Conservation (phyloP, 345 rosid genomes). For the Citrus medica region DNA sequence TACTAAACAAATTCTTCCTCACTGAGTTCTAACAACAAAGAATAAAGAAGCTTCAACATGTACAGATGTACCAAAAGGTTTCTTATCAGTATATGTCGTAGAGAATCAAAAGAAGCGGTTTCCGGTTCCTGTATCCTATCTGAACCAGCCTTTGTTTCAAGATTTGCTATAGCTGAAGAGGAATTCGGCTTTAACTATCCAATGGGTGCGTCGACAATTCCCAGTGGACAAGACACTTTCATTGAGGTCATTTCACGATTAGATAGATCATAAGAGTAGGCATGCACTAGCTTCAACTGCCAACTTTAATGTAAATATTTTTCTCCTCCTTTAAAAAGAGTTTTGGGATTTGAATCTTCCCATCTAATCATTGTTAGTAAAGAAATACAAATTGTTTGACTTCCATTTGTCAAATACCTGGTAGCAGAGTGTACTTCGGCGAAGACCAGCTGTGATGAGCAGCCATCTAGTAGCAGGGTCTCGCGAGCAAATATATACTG, state of each 20-base stretch:
- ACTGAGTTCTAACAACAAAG: background rate
- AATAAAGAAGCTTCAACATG: slow-evolving; percentile 16
- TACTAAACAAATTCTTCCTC: slow-evolving; percentile 2
- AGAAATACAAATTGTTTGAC: background rate
- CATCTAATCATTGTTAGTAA: background rate
- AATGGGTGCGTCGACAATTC: slow-evolving; percentile 41
- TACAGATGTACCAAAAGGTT: slow-evolving; percentile 26
- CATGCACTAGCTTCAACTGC: background rate
- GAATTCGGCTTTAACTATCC: slow-evolving; percentile 42
- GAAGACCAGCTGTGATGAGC: too few relatives aligned
- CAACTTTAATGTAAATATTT: background rate
- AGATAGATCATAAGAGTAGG: background rate
- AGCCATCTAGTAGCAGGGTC: too few relatives aligned
- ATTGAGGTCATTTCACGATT: slow-evolving; percentile 19
- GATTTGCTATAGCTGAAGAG: slow-evolving; percentile 39
- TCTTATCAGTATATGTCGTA: slow-evolving; percentile 37
- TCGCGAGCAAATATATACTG: too few relatives aligned
- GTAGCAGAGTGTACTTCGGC: too few relatives aligned
- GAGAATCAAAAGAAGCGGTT: slow-evolving; percentile 27
- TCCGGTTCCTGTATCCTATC: slow-evolving; percentile 29
- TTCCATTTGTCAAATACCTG: background rate
- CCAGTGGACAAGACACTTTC: slow-evolving; percentile 25
- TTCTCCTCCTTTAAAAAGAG: background rate
- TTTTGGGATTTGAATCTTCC: background rate
- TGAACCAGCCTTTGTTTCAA: slow-evolving; percentile 34